Base-by-base conservation (phyloP, 805 yeast species). In the Vanderwaltozyma yarrowii region DNA sequence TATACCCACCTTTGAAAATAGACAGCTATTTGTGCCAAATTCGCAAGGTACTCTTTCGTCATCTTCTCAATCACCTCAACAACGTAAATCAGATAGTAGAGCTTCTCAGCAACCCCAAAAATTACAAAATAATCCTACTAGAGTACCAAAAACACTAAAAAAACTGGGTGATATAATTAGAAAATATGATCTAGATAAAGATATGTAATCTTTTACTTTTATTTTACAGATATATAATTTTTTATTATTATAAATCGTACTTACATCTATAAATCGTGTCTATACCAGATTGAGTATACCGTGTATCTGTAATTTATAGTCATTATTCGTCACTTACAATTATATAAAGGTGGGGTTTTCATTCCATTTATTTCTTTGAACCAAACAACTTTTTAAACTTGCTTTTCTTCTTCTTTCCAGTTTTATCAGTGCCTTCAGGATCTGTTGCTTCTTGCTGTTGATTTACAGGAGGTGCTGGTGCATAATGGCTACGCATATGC, bases 371-470 rank as follows among this genome's bases (percentile, higher is more conserved):
- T 23, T 37, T 38, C 27, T 48, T 52, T 16, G 51, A 50, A 36
- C 57, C 71, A 40, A 74, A 64, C 32, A 74, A 63, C 41, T 65
- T 68, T 38, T 69, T 66, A 39, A 74, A 65, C 44, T 68, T 70
- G 12, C 65, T 59, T 29, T 66, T 69, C 40, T 67, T 71, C 46
- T 65, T 66, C 33, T 67, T 65, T 26, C 58, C 53, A 14, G 43
- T 35, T 34, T 38, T 30, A 7, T 45, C 33, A n/a, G 27, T 17
- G 27, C 37, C 28, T 31, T 43, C 12, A 26, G 46, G 21, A 12
- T 14, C 5, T 5, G 10, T 4, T 4, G 13, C 3, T 11, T 6
- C 6, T 24, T 10, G 36, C 5, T 14, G 20, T 25, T 18, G 21
- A 4, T n/a, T 7, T 8, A 18, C 16, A 5, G 4, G n/a, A 21